phyloP scores from a whole-genome alignment of 1,284 basidiomycete genomes.

The Pterula multifida region DNA sequence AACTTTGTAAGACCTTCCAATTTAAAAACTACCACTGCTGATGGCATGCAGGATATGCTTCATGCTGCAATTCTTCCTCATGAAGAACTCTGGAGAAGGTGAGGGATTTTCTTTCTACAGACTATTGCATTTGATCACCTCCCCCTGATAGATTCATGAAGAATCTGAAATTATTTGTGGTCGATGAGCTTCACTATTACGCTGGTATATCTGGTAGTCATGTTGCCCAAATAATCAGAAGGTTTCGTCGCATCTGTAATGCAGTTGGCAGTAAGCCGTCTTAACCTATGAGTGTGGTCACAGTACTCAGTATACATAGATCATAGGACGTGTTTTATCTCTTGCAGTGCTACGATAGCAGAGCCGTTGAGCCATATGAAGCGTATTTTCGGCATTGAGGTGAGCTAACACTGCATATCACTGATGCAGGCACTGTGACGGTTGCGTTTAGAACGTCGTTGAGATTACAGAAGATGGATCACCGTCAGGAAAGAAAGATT shows the following conservation, averaged over 20 bases:
- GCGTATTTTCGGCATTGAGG: constrained; percentile 59
- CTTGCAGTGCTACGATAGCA: constrained; percentile 82
- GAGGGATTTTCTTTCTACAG: constrained; percentile 23
- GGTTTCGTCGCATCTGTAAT: constrained; percentile 69
- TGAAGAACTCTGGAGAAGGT: constrained; percentile 79
- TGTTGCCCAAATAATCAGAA: constrained; percentile 67
- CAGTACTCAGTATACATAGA: constrained; percentile 28
- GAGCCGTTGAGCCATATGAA: constrained; percentile 74
- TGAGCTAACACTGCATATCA: neutral
- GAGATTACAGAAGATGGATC: constrained; percentile 74
- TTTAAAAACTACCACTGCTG: neutral
- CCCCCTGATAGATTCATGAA: neutral
- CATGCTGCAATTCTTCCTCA: constrained; percentile 79
- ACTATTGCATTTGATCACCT: constrained; percentile 52
- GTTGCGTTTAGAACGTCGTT: constrained; percentile 33
- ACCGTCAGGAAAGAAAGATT: constrained; percentile 72
- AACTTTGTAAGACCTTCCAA: constrained; percentile 45
- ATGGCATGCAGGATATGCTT: constrained; percentile 62
- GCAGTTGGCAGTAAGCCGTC: constrained; percentile 74
- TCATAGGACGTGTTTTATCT: constrained; percentile 54
- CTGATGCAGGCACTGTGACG: neutral
- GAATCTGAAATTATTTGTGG: constrained; percentile 46
- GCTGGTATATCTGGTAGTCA: constrained; percentile 65
- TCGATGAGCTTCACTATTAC: constrained; percentile 83
- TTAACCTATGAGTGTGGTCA: neutral